These are phyloP conservation scores for Carex littledalei DNA, from an alignment of 176 grass and related monocot genomes.

Conservation along the genomic window DNA sequence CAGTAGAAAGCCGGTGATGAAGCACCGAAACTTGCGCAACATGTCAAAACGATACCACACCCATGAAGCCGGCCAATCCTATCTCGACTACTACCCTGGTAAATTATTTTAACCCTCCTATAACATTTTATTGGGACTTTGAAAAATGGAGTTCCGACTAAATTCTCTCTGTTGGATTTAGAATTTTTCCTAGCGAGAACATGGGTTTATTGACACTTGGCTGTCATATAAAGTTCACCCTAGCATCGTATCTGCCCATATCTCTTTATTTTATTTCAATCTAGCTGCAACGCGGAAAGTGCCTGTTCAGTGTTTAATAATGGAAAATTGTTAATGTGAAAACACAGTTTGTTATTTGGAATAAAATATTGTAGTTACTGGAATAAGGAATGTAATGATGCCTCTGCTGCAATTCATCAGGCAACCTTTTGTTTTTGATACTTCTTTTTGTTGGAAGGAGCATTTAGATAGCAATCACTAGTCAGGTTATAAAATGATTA, in stretches of 20 bases:
- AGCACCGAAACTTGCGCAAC: slow-evolving; percentile 42
- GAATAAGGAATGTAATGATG: neutral
- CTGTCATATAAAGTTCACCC: neutral
- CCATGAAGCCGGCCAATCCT: slow-evolving; percentile 33
- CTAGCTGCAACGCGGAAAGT: neutral
- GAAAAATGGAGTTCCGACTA: neutral
- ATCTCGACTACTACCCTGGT: slow-evolving; percentile 66
- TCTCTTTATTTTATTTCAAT: neutral
- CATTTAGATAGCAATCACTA: neutral
- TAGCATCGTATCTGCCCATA: neutral
- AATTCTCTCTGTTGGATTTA: neutral
- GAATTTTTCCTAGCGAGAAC: neutral
- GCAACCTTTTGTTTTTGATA: neutral
- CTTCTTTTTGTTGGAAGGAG: neutral
- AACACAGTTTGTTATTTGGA: neutral
- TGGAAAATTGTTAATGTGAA: neutral
- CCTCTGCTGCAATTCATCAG: neutral
- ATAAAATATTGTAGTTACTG: neutral
- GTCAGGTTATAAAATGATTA: neutral
- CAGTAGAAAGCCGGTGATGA: slow-evolving; percentile 40
- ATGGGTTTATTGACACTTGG: slow-evolving; percentile 3
- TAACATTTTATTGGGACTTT: neutral
- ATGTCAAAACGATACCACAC: slow-evolving; percentile 49
- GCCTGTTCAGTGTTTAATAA: neutral
- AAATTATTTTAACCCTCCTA: neutral